Percentiles rank a stretch among this genome's conserved stretches.
Evolutionary conservation across 192 early-diverging fungal genomes (phyloP).

Genomic region (Phycomyces nitens): DNA sequence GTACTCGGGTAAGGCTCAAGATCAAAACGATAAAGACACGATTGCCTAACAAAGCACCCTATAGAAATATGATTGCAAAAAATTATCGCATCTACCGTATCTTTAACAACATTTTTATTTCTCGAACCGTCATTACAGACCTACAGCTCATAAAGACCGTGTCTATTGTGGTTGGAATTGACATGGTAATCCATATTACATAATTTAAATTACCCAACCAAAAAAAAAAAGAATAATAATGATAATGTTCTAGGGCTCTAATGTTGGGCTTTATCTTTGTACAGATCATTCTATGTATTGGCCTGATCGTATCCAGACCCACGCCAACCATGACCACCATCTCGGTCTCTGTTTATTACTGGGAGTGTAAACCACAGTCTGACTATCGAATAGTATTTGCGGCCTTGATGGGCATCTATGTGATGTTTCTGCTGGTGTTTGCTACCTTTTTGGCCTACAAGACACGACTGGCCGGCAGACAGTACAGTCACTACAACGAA

Average conservation of each 20-base stretch:
- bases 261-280: too few relatives aligned
- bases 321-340: constrained; percentile 26
- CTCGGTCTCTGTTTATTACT: constrained; percentile 36
- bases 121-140: constrained; percentile 45
- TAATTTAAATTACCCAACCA: too few relatives aligned
- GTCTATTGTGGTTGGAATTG: constrained; percentile 29
- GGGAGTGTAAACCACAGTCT: constrained; percentile 33
- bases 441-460: constrained; percentile 51
- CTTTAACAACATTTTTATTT: constrained; percentile 51
- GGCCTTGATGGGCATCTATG: constrained; percentile 33
- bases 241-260: too few relatives aligned
- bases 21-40: background rate
- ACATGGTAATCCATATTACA: constrained; percentile 30
- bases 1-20: constrained; percentile 25
- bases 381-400: constrained; percentile 26
- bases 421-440: constrained; percentile 28
- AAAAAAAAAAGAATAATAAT: too few relatives aligned
- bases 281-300: constrained; percentile 38
- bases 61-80: constrained; percentile 52
- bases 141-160: constrained; percentile 42
- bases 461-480: constrained; percentile 43
- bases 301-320: constrained; percentile 36
- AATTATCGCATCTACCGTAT: constrained; percentile 53
- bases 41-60: constrained; percentile 4
- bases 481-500: constrained; percentile 43